Evolutionary conservation across 345 rosid genomes (phyloP).

Genomic region (Eucalyptus curtisii): DNA sequence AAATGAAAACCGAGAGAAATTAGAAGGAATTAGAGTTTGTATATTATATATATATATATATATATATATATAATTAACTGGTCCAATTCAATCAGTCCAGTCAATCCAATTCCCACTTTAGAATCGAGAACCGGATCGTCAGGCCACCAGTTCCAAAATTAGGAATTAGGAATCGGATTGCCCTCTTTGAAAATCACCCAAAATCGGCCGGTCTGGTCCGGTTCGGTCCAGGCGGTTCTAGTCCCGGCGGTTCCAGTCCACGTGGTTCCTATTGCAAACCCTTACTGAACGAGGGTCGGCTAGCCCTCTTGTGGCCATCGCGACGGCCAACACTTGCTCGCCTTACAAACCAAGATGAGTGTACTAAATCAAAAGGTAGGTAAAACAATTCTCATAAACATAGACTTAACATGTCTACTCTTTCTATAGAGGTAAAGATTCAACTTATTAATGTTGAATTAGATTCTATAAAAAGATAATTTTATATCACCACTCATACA

Average conservation of each 20-base stretch:
- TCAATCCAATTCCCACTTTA: too few species aligned
- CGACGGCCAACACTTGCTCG: neutral
- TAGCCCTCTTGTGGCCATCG: neutral
- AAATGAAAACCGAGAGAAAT: too few species aligned
- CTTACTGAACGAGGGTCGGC: neutral
- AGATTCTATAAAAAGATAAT: neutral
- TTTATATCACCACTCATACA: neutral
- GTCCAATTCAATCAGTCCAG: fast-evolving
- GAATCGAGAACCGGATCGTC: fast-evolving
- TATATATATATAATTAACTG: too few species aligned
- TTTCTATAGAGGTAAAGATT: neutral
- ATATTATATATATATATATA: too few species aligned
- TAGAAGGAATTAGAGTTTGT: too few species aligned
- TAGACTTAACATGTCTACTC: neutral
- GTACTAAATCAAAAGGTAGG: neutral
- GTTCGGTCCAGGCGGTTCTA: fast-evolving
- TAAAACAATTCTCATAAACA: neutral
- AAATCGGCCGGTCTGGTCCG: fast-evolving
- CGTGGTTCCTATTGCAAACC: fast-evolving
- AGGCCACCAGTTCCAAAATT: too few species aligned
- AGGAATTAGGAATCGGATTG: too few species aligned
- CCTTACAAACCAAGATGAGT: neutral
- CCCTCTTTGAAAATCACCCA: too few species aligned
- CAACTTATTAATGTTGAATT: neutral
- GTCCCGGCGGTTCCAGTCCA: too few species aligned